Percentiles rank a stretch among this genome's conserved stretches.
Conservation (phyloP, 1,284 basidiomycete genomes). For the Ustilago hordei region DNA sequence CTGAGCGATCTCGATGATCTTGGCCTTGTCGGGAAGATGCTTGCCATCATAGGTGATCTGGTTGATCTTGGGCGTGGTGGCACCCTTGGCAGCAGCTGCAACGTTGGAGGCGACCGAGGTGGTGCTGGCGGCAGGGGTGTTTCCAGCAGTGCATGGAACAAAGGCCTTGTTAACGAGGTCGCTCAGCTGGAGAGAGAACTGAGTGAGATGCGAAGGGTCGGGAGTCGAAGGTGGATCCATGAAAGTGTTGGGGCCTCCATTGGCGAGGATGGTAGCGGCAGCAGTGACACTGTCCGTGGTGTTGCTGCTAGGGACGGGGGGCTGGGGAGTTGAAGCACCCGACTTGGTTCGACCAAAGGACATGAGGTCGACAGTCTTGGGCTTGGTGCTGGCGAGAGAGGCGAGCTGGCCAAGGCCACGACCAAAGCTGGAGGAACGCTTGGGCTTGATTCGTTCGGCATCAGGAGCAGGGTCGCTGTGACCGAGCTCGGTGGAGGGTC, state of each 20-base stretch:
- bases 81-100: constrained; percentile 48
- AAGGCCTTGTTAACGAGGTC: constrained; percentile 68
- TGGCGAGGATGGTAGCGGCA: constrained; percentile 32
- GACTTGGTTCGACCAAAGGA: constrained; percentile 41
- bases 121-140: constrained; percentile 17
- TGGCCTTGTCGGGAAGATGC: constrained; percentile 58
- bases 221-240: constrained; percentile 52
- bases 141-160: constrained; percentile 46
- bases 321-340: constrained; percentile 42
- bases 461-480: constrained; percentile 16
- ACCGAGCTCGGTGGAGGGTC: constrained; percentile 30
- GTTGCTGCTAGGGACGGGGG: constrained; percentile 10
- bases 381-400: constrained; percentile 50
- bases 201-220: constrained; percentile 63
- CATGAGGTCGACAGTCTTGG: constrained; percentile 51
- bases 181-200: constrained; percentile 63
- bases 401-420: constrained; percentile 55
- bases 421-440: constrained; percentile 60
- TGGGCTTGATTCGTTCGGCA: constrained; percentile 48
- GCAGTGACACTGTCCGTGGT: constrained; percentile 31
- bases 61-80: constrained; percentile 53
- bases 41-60: constrained; percentile 61
- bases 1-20: constrained; percentile 63
- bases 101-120: constrained; percentile 44
- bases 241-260: constrained; percentile 8